phyloP scores from a whole-genome alignment of 225 moss, liverwort and hornwort species.

The Rhytidiadelphus loreus region DNA sequence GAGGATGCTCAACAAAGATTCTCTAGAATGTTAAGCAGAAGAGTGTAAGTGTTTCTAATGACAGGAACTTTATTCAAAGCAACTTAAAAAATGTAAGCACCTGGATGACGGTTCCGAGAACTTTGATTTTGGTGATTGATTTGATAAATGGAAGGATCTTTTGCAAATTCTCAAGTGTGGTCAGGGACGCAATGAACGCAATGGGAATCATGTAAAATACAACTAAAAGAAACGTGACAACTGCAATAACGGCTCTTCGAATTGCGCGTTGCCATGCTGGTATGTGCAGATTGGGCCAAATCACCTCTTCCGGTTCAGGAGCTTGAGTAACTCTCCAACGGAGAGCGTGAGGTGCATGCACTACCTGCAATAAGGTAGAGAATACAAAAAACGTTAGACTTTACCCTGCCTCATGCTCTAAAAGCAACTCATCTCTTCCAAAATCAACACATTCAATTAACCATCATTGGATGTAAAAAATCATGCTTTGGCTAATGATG shows the following conservation, averaged over 20 bases:
- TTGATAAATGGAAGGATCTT: constrained; percentile 29
- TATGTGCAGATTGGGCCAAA: constrained; percentile 32
- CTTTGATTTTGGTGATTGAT: neutral
- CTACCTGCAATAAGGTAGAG: neutral
- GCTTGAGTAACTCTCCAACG: constrained; percentile 38
- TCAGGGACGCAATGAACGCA: constrained; percentile 36
- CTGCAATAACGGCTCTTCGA: constrained; percentile 2
- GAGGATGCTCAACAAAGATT: no score
- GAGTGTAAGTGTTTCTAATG: neutral
- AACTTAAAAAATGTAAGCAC: neutral
- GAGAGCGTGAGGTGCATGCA: constrained; percentile 39
- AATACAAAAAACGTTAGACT: neutral
- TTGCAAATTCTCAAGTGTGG: constrained; percentile 33
- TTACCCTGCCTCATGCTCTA: no score
- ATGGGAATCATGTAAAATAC: constrained; percentile 61
- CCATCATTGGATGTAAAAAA: neutral
- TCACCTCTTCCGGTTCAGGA: constrained; percentile 45
- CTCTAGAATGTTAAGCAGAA: neutral
- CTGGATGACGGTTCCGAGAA: constrained; percentile 9
- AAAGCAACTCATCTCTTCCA: neutral
- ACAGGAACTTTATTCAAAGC: neutral
- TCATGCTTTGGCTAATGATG: neutral
- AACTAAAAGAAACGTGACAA: constrained; percentile 10
- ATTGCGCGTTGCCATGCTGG: constrained; percentile 22
- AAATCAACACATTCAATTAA: neutral